phyloP scores from a whole-genome alignment of 305 asterid species.

The Andrographis paniculata region DNA sequence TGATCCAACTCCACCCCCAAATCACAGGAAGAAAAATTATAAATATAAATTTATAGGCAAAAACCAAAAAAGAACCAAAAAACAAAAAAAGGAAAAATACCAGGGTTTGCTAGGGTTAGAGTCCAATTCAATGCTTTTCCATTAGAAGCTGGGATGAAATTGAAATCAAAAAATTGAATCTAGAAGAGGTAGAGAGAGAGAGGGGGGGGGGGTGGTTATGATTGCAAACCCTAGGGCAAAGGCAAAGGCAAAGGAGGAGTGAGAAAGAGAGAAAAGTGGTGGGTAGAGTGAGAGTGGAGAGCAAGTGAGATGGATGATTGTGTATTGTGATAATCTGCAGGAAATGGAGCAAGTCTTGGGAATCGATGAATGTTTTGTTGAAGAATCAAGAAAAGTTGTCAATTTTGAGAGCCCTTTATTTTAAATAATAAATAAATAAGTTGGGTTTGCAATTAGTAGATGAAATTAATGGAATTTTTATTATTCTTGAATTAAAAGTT shows the following conservation, averaged over 20 bases:
- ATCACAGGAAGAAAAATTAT: slow-evolving; percentile 21
- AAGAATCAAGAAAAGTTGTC: slow-evolving; percentile 30
- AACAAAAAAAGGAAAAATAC: slow-evolving; percentile 1
- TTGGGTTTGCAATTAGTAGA: neutral
- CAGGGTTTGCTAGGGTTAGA: slow-evolving; percentile 15
- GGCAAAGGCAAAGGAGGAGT: slow-evolving; percentile 29
- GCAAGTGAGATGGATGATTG: slow-evolving; percentile 21
- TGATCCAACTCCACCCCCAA: slow-evolving; percentile 24
- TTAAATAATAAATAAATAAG: neutral
- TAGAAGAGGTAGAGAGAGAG: slow-evolving; percentile 41
- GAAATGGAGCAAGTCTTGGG: slow-evolving; percentile 34
- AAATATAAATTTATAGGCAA: too few relatives aligned
- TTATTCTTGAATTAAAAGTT: too few relatives aligned
- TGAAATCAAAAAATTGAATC: slow-evolving; percentile 17
- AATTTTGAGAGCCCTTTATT: slow-evolving; percentile 13
- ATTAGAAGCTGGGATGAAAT: slow-evolving; percentile 17
- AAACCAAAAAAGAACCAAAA: too few relatives aligned
- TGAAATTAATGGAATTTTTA: too few relatives aligned
- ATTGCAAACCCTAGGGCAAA: slow-evolving; percentile 37
- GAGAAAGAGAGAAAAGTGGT: slow-evolving; percentile 31
- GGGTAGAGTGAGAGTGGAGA: slow-evolving; percentile 29
- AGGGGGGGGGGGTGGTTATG: slow-evolving; percentile 16
- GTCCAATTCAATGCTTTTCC: slow-evolving; percentile 18
- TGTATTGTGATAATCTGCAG: slow-evolving; percentile 14
- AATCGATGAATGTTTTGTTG: slow-evolving; percentile 49